A percentile compares a stretch with the other conserved stretches of the same genome.
These are phyloP conservation scores for Neopestalotiopsis sp. DNA, from an alignment of 2,329 filamentous ascomycete species.

Conservation along the genomic window DNA sequence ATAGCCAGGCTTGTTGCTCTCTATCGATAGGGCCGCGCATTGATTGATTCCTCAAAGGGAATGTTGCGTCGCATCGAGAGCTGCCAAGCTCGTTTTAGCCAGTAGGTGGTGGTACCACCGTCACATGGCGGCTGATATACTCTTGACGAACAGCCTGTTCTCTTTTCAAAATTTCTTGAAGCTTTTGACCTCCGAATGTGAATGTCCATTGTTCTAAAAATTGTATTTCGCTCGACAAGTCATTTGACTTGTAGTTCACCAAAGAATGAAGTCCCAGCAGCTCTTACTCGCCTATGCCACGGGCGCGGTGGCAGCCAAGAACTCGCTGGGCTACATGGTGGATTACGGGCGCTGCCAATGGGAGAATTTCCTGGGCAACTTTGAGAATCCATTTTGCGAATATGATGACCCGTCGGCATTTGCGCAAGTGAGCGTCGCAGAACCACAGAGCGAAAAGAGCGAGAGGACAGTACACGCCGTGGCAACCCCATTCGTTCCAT, in stretches of 20 bases:
- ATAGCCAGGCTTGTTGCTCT: constrained; percentile 2
- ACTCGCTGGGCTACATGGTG: constrained; percentile 9
- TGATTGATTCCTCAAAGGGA: constrained; percentile 1
- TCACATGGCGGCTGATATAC: constrained; percentile 12
- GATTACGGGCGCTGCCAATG: constrained; percentile 7
- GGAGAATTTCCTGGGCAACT: constrained; percentile 10
- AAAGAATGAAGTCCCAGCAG: constrained; percentile 3
- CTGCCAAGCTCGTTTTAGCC: constrained; percentile 13
- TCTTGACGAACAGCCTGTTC: not conserved
- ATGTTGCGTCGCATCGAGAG: not conserved
- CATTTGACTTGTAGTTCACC: not conserved
- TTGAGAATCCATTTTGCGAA: constrained; percentile 8
- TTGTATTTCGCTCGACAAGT: not conserved
- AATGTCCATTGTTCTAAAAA: not conserved
- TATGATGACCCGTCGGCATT: no score
- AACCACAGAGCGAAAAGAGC: not conserved
- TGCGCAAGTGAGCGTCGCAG: not conserved
- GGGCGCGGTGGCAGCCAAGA: not conserved
- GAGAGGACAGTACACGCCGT: not conserved
- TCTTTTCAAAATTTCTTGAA: not conserved
- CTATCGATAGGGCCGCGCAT: not conserved
- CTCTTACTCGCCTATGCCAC: not conserved
- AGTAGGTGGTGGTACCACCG: not conserved
- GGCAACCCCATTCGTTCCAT: not conserved
- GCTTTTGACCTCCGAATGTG: not conserved